phyloP scores from a whole-genome alignment of 257 asterid species.

The Plantago elongata region DNA sequence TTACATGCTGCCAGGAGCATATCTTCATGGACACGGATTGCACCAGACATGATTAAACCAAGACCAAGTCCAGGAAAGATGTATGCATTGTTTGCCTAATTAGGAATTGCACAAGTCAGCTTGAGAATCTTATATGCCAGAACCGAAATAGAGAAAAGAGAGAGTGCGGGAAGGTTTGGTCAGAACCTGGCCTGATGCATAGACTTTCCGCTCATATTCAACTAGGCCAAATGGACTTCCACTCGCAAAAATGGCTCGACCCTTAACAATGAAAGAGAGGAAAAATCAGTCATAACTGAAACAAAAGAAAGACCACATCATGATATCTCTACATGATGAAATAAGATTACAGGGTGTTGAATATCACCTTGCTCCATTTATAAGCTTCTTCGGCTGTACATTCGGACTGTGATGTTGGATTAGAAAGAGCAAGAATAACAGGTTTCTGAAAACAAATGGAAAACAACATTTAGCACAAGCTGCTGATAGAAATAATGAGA shows the following conservation, averaged over 20 bases:
- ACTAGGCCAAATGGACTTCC: constrained; percentile 72
- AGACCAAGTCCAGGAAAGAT: constrained; percentile 96
- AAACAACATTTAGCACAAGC: background rate
- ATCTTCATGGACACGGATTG: constrained; percentile 92
- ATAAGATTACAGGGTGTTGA: constrained; percentile 1
- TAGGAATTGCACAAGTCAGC: background rate
- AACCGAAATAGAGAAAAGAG: background rate
- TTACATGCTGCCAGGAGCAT: constrained; percentile 98
- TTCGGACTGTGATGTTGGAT: constrained; percentile 71
- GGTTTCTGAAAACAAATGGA: constrained; percentile 43
- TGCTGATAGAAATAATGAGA: background rate
- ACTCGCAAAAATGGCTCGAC: constrained; percentile 73
- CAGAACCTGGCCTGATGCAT: constrained; percentile 71
- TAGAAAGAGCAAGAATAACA: constrained; percentile 56
- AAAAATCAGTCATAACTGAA: background rate
- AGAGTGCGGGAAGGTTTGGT: constrained; percentile 6
- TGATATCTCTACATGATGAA: constrained; percentile 8
- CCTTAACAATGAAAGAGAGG: constrained; percentile 26
- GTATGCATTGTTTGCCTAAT: constrained; percentile 91
- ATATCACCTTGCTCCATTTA: constrained; percentile 51
- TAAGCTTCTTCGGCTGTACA: constrained; percentile 76
- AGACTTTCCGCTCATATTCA: constrained; percentile 51
- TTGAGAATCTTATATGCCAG: background rate
- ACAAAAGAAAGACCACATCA: background rate
- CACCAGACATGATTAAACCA: constrained; percentile 95